Base-by-base conservation (phyloP, 768 basidiomycete genomes). In the Tylopilus balloui region DNA sequence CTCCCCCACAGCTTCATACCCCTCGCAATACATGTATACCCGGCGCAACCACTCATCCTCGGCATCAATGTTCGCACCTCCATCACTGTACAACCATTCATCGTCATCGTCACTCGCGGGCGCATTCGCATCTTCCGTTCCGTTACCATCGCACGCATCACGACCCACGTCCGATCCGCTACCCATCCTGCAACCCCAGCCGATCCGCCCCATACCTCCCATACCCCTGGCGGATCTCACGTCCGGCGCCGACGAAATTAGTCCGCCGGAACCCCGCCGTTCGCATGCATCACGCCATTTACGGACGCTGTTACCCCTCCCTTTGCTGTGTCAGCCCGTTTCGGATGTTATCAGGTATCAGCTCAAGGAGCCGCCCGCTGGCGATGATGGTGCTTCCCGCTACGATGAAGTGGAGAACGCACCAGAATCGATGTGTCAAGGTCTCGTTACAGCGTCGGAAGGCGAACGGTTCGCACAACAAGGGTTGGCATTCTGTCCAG, bases 181-280 rank as follows among this genome's bases (percentile, higher is more conserved):
- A 14, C 68, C 66, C n/a, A 67, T 67, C 19, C 19, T 62, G 3
- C 66, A 67, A 45, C 66, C 66, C 0, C 66, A 67, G 50, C 66
- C 66, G 42, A 68, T 67, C 35, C 66, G 66, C 0, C 68, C 68
- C 1, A 67, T 67, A 50, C 66, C 66, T 9, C 68, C 59, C 9
- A 67, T 67, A 41, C 68, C 68, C 13, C 43, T 67, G 21, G 58
- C 55, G 3, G 66, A 68, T 2, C 58, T 67, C 47, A 28, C 68
- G 2, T 55, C 55, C 6, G 48, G 48, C 11, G 63, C 63, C 1
- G 43, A 52, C 28, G 68, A 62, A 8, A 20, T 20, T 21, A 28
- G 37, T 27, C 39, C 40, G 20, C 35, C 47, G 12, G 48, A n/a
- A 20, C 42, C 49, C 6, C 39, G 21, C 17, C 46, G 37, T 8